Evolutionary conservation across 2,329 filamentous ascomycete genomes (phyloP), one percentile per base, ranked within the genome.

Genomic region (Penicillium fuscoglaucum): DNA sequence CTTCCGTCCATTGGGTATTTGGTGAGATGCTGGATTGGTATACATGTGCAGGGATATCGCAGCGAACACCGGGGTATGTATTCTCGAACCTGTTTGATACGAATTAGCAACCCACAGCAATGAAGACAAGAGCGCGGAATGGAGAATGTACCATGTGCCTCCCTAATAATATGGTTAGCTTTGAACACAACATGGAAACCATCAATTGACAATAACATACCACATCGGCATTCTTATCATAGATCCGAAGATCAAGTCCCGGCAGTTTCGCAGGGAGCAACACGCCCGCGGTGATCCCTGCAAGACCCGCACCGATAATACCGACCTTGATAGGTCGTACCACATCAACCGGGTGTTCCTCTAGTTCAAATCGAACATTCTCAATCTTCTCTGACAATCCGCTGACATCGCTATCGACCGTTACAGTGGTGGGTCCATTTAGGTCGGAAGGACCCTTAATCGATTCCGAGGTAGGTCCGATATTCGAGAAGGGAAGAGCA

Each of bases 201-300:
- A 15, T 15, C 0, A 3, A n/a, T 15, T 4, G 5, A 49, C 1
- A 37, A 26, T 5, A 24, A 77, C 84, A 65, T 76, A 88, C 86
- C 68, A 89, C 81, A 51, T 89, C 86, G 0, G 77, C 68, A 62
- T 90, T 90, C 74, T 90, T 90, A 68, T 90, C 87, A 53, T 84
- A 85, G 39, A 90, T 85, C 0, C 80, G 84, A 58, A 91, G 73
- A 45, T 89, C 76, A 48, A 91, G 82, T 0, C 82, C 82, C 0
- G 89, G 88, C 0, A 91, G 84, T 62, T 91, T 91, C 10, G 77
- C 81, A 0, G 88, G 88, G 0, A 92, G 76, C 9, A 91, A 73
- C 8, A 86, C 80, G 0, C 87, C 89, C 1, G 88, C 84, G 5
- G 83, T 82, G 37, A 89, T 81, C 3, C 87, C 87, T 0, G 84